phyloP scores from a whole-genome alignment of 805 yeast genomes.

The Clavispora phyllophila region DNA sequence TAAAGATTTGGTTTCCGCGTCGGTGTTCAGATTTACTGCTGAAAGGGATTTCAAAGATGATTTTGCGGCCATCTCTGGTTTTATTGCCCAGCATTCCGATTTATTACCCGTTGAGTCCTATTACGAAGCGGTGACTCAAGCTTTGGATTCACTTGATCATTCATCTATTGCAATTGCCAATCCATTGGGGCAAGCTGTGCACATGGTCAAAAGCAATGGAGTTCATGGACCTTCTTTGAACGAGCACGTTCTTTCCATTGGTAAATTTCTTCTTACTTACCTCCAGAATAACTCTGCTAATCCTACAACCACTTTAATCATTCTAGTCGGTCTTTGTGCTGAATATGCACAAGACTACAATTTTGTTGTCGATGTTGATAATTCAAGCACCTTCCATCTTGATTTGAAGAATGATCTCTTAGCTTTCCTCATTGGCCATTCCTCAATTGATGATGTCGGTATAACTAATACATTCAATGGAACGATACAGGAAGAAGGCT shows the following conservation, averaged over 20 bases:
- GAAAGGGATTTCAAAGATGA: constrained; percentile 5
- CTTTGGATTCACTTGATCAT: constrained; percentile 11
- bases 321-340: background rate
- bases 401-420: background rate
- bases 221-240: background rate
- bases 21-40: constrained; percentile 11
- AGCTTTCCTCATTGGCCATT: background rate
- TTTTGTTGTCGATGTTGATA: constrained; percentile 4
- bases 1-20: constrained; percentile 4
- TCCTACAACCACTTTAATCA: background rate
- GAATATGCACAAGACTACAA: constrained; percentile 7
- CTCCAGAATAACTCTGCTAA: background rate
- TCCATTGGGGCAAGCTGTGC: constrained; percentile 40
- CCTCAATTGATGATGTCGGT: background rate
- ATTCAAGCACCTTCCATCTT: background rate
- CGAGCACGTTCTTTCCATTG: background rate
- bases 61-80: constrained; percentile 10
- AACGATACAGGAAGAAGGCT: background rate
- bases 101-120: constrained; percentile 23
- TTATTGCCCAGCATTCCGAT: constrained; percentile 2
- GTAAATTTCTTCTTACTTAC: background rate
- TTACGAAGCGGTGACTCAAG: constrained; percentile 10
- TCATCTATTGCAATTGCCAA: constrained; percentile 41
- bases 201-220: constrained; percentile 17
- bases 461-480: background rate